Base-by-base conservation (phyloP, 208 protist genomes). In the Phytomonas sp. region DNA sequence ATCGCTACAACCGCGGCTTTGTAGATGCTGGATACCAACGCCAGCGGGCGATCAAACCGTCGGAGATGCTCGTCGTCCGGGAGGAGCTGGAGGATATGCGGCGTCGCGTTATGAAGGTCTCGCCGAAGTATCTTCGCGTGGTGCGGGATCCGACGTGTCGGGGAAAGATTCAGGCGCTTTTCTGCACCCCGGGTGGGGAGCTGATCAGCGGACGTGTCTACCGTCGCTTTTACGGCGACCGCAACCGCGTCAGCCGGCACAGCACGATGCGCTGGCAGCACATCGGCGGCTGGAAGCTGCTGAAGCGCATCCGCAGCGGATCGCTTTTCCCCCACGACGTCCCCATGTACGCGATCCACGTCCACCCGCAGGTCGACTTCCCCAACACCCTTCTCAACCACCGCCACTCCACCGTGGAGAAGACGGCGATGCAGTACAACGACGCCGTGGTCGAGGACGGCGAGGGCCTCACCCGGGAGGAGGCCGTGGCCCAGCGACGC, bases 231-330 rank as follows among this genome's bases (percentile, higher is more conserved):
- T 94, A 94, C 71, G 89, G 89, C 17, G 84, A 89, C 71, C 77
- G 75, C 72, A 86, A 88, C 75, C 77, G 76, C 59, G 79, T 84
- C 8, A 81, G 69, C 40, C 73, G 71, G n/a, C 84, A 84, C 82
- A 78, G 75, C 59, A 92, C 89, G 56, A 77, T 94, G 77, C 87
- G 85, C 8, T 95, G 90, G 88, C 90, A 95, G 67, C 81, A 93
- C 82, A 88, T 95, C 71, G 90, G 90, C n/a, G 90, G 90, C 20
- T 95, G 87, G 84, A 93, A 89, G 74, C 71, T 93, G 64, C 74
- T 95, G 60, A 84, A 85, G 77, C 78, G 90, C 36, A 79, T 82
- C 26, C 73, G 71, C 32, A 83, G 81, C 53, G 90, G 90, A 32
- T 88, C 83, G 5, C 78, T 95, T 17, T 93, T 95, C 69, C 90